Evolutionary conservation across 2,329 filamentous ascomycete species (phyloP).

Genomic region (Botrytis deweyae): DNA sequence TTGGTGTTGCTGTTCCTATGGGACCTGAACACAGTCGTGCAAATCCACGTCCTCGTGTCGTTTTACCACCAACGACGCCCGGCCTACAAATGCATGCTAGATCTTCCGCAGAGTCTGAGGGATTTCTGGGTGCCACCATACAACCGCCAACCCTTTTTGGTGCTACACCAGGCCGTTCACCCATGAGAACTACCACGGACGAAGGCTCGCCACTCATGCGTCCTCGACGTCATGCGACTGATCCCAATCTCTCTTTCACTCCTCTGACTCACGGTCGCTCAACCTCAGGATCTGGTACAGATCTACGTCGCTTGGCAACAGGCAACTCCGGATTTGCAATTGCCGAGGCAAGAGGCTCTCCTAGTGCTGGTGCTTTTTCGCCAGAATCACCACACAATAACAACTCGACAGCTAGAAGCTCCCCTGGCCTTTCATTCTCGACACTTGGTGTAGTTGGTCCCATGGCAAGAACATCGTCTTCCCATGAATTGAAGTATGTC

Average conservation of each 20-base stretch:
- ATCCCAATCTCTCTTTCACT: background rate
- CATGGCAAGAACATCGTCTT: background rate
- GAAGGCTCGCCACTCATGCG: constrained; percentile 18
- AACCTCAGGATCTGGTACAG: constrained; percentile 2
- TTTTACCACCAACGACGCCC: background rate
- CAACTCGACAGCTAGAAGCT: constrained; percentile 1
- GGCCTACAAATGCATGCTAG: background rate
- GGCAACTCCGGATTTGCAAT: background rate
- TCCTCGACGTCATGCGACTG: background rate
- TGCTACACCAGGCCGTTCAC: background rate
- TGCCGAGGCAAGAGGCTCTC: background rate
- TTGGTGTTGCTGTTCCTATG: background rate
- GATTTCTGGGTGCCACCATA: background rate
- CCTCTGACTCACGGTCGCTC: background rate
- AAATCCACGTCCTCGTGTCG: background rate
- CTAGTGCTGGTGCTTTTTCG: background rate
- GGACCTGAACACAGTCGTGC: background rate
- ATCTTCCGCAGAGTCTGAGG: background rate
- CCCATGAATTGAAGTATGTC: background rate
- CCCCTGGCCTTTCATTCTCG: background rate
- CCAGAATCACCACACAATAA: too few relatives aligned
- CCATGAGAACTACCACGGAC: constrained; percentile 5
- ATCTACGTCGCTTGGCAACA: background rate
- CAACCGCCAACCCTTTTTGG: background rate
- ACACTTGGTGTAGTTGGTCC: background rate